Conservation (phyloP, 2,329 filamentous ascomycete species). For the Monilinia laxa region DNA sequence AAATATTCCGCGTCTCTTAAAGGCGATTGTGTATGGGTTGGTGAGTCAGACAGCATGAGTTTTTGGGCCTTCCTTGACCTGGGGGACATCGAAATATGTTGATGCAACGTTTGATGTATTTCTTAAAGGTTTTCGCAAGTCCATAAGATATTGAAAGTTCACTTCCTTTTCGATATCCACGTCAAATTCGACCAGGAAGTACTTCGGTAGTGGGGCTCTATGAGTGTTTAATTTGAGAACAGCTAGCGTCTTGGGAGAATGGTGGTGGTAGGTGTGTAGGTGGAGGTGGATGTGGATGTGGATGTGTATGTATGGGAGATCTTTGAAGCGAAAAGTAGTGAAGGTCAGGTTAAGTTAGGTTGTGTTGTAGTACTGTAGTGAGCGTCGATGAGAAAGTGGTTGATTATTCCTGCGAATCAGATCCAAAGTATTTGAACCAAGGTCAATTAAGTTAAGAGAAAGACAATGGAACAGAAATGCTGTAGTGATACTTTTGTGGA, state of each 20-base stretch:
- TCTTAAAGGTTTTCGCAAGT: constrained; percentile 4
- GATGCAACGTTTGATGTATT: constrained; percentile 6
- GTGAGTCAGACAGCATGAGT: constrained; percentile 20
- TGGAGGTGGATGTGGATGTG: not conserved
- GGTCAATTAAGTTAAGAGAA: not conserved
- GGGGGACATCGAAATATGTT: constrained; percentile 3
- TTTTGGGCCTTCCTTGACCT: constrained; percentile 21
- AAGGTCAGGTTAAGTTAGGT: not conserved
- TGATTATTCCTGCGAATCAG: not conserved
- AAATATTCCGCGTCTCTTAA: constrained; percentile 7
- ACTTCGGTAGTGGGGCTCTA: constrained; percentile 1
- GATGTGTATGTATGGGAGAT: constrained; percentile 13
- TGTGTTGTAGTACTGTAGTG: not conserved
- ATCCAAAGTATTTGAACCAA: not conserved
- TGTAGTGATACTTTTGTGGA: too few species aligned
- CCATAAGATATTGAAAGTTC: constrained; percentile 2
- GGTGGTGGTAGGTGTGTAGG: not conserved
- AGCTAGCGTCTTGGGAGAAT: constrained; percentile 12
- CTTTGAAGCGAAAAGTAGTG: constrained; percentile 8
- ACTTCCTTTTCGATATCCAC: constrained; percentile 8
- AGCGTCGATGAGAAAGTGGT: not conserved
- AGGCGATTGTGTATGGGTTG: constrained; percentile 10
- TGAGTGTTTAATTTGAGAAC: not conserved
- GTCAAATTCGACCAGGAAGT: not conserved
- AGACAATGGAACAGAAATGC: not conserved